phyloP scores from a whole-genome alignment of 352 stramenopile genomes.

The Phytophthora podocarpi region DNA sequence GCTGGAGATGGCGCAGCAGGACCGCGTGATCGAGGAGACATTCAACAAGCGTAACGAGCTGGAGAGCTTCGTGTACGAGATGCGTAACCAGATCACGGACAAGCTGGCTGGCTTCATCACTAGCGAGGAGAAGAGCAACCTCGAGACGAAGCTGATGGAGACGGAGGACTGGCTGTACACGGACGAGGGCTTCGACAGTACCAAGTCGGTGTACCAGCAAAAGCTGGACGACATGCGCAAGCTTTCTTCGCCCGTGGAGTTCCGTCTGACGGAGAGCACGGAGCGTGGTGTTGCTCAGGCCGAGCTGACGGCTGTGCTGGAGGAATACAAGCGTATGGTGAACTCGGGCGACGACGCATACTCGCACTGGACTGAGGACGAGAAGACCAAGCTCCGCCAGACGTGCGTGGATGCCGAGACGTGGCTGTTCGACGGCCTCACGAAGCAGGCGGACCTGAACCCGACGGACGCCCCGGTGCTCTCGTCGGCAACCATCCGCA shows the following conservation, averaged over 20 bases:
- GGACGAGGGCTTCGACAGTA: slow-evolving; percentile 98
- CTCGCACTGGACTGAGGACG: slow-evolving; percentile 96
- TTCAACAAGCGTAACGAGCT: slow-evolving; percentile 99
- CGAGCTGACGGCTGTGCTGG: slow-evolving; percentile 92
- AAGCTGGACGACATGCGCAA: slow-evolving; percentile 96
- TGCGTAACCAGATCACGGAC: slow-evolving; percentile 96
- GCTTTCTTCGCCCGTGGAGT: slow-evolving; percentile 93
- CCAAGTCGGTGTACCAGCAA: slow-evolving; percentile 95
- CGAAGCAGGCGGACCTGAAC: slow-evolving; percentile 92
- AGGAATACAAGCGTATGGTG: slow-evolving; percentile 95
- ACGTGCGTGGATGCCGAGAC: slow-evolving; percentile 87
- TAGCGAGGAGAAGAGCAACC: slow-evolving; percentile 85
- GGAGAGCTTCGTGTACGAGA: slow-evolving; percentile 99
- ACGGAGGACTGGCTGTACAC: slow-evolving; percentile 99
- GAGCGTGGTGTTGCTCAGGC: slow-evolving; percentile 88
- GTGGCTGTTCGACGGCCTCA: slow-evolving; percentile 97
- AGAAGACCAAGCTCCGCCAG: slow-evolving; percentile 93
- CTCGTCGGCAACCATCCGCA: slow-evolving; percentile 88
- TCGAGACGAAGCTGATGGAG: slow-evolving; percentile 91
- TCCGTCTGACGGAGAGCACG: slow-evolving; percentile 91
- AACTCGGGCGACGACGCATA: slow-evolving; percentile 94
- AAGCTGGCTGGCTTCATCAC: slow-evolving; percentile 89
- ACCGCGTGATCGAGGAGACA: slow-evolving; percentile 96
- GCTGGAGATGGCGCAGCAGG: slow-evolving; percentile 95
- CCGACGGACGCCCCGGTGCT: slow-evolving; percentile 92